Evolutionary conservation across 371 early-diverging fungal genomes (phyloP).

Genomic region (Lichtheimia ornata): DNA sequence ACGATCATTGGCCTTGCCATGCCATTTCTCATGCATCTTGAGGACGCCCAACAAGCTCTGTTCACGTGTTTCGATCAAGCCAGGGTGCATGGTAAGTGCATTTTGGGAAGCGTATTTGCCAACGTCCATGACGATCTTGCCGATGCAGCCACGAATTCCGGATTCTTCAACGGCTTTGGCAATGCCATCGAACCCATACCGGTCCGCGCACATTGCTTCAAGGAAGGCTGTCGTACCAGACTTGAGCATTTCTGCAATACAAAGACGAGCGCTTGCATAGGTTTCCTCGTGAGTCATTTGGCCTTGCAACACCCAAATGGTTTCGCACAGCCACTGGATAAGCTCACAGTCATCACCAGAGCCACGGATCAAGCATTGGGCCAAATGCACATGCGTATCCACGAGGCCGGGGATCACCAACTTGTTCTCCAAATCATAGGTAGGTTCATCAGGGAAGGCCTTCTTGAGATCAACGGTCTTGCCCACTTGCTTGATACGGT

Average conservation of each 20-base stretch:
- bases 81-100: slow-evolving; percentile 25
- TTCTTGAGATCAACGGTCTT: slow-evolving; percentile 17
- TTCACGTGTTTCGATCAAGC: slow-evolving; percentile 27
- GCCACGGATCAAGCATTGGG: slow-evolving; percentile 24
- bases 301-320: slow-evolving; percentile 27
- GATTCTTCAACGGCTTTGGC: slow-evolving; percentile 26
- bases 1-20: slow-evolving; percentile 29
- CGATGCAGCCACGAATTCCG: slow-evolving; percentile 26
- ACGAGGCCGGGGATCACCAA: slow-evolving; percentile 24
- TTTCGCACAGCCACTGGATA: slow-evolving; percentile 27
- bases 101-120: slow-evolving; percentile 27
- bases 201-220: slow-evolving; percentile 27
- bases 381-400: slow-evolving; percentile 28
- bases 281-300: slow-evolving; percentile 22
- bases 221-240: slow-evolving; percentile 24
- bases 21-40: slow-evolving; percentile 27
- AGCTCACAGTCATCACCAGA: slow-evolving; percentile 27
- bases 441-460: slow-evolving; percentile 18
- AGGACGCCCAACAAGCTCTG: slow-evolving; percentile 23
- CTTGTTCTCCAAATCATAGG: slow-evolving; percentile 21
- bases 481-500: slow-evolving; percentile 20
- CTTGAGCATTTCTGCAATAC: slow-evolving; percentile 29
- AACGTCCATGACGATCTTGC: slow-evolving; percentile 29
- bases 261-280: slow-evolving; percentile 25
- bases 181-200: slow-evolving; percentile 26